Evolutionary conservation across 352 stramenopile species (phyloP), one percentile per base, ranked within the genome.

Genomic region (Phytophthora podocarpi): DNA sequence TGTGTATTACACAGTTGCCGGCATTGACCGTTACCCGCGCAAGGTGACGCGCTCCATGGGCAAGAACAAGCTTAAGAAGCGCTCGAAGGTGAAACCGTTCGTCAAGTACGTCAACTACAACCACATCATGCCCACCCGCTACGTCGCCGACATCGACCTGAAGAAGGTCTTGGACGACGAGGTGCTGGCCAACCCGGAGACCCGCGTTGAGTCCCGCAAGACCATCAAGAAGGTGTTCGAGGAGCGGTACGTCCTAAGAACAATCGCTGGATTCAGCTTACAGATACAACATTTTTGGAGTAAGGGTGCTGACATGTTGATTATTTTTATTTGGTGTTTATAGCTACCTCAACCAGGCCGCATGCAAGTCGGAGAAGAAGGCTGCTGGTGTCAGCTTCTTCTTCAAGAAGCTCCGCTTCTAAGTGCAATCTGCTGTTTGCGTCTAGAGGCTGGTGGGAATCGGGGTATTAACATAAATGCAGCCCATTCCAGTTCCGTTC

Each of bases 101-200:
- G 86, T 99, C 49, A 99, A 99, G 87, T 98, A 98, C 85, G 88
- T 99, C 67, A 99, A 99, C 90, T 98, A 98, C 79, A 98, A 98
- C 88, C 98, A 99, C 85, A 91, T 99, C 71, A 99, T 99, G 95
- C 98, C 98, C 58, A 99, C 97, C 50, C 96, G 98, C 75, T 99
- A 99, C 82, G 86, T 98, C 40, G 97, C 98, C 27, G 98, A 99
- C 88, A 97, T 99, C 71, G 97, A 99, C 84, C 82, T 99, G 62
- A 99, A 99, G 93, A 99, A 99, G 87, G 87, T 99, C 55, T 89
- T 97, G 16, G 89, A 96, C 74, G 87, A 94, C 52, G 87, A 95
- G 65, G 87, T 95, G 55, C 64, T 97, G 40, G 80, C 74, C 48
- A 90, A 92, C 69, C 82, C 82, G 43, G 86, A 95, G 69, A 83